These are phyloP conservation scores for Byssoonygena ceratinophila DNA, from an alignment of 2,329 filamentous ascomycete species.

Conservation along the genomic window DNA sequence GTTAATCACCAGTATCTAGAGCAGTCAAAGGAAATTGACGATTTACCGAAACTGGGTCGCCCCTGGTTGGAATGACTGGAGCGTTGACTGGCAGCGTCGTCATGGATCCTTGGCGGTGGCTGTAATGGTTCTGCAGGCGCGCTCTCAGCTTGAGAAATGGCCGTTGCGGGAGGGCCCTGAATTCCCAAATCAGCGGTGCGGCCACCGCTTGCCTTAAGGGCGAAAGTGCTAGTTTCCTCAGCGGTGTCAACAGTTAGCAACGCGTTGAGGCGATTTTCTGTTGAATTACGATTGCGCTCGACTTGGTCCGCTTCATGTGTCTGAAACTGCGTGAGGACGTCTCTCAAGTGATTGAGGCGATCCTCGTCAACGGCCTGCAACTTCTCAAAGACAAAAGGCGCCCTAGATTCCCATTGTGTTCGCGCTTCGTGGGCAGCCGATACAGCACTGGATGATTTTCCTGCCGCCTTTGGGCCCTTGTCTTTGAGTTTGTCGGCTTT, in stretches of 20 bases:
- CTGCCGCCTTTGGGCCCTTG: slow-evolving; percentile 61
- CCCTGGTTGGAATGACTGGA: slow-evolving; percentile 40
- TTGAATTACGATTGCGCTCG: slow-evolving; percentile 60
- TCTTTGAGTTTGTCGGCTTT: slow-evolving; percentile 73
- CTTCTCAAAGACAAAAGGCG: slow-evolving; percentile 87
- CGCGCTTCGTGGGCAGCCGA: slow-evolving; percentile 65
- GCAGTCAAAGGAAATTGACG: not conserved
- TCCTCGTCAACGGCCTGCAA: slow-evolving; percentile 85
- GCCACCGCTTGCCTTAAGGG: slow-evolving; percentile 31
- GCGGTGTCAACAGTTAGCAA: slow-evolving; percentile 78
- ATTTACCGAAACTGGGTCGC: slow-evolving; percentile 26
- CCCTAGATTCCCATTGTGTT: slow-evolving; percentile 84
- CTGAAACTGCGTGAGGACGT: slow-evolving; percentile 82
- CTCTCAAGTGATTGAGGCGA: slow-evolving; percentile 77
- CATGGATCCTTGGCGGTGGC: slow-evolving; percentile 34
- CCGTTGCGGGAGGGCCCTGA: slow-evolving; percentile 21
- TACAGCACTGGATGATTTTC: slow-evolving; percentile 65
- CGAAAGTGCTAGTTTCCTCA: slow-evolving; percentile 60
- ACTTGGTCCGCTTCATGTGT: slow-evolving; percentile 85
- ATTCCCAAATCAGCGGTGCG: slow-evolving; percentile 25
- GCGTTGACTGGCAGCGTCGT: slow-evolving; percentile 47
- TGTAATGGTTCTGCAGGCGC: slow-evolving; percentile 26
- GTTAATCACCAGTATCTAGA: slow-evolving; percentile 8
- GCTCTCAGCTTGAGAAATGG: slow-evolving; percentile 18
- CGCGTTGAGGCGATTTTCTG: slow-evolving; percentile 68